Evolutionary conservation across 2,329 filamentous ascomycete genomes (phyloP).

Genomic region (Exophiala spinifera): DNA sequence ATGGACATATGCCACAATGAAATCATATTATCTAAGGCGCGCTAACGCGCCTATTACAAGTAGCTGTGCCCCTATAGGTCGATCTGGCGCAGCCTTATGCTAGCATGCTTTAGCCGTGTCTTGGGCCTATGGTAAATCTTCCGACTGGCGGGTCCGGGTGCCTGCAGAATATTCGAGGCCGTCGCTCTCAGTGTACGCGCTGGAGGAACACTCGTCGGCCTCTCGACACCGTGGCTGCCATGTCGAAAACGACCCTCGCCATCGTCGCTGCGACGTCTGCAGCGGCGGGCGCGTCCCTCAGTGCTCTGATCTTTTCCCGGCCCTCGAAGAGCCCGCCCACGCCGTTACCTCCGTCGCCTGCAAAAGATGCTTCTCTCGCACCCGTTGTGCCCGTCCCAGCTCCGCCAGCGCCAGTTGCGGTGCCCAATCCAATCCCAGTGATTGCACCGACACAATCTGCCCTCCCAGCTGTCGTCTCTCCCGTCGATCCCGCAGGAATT

Average conservation of each 20-base stretch:
- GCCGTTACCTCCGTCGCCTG: conserved; percentile 35
- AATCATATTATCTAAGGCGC: not conserved
- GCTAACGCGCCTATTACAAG: no score
- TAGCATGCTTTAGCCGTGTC: not conserved
- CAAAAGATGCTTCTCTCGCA: conserved; percentile 25
- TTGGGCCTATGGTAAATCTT: not conserved
- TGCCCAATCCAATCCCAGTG: conserved; percentile 31
- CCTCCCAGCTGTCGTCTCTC: conserved; percentile 38
- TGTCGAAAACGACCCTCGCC: conserved; percentile 76
- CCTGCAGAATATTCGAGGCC: no score
- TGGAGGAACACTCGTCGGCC: not conserved
- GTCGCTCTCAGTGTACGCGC: no score
- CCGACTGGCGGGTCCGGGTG: not conserved
- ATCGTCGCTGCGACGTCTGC: conserved; percentile 73
- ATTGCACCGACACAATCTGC: conserved; percentile 10
- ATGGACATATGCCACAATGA: not conserved
- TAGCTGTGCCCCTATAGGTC: not conserved
- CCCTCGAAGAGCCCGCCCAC: conserved; percentile 39
- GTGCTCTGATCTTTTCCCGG: conserved; percentile 63
- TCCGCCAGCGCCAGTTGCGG: conserved; percentile 40
- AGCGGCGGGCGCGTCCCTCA: conserved; percentile 71
- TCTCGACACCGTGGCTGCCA: conserved; percentile 35
- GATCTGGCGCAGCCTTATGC: not conserved
- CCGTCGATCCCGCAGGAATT: conserved; percentile 71
- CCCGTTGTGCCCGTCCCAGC: conserved; percentile 26